Evolutionary conservation across 306 rosid genomes (phyloP), one percentile per base, ranked within the genome.

Genomic region (Sechiopsis laciniata): DNA sequence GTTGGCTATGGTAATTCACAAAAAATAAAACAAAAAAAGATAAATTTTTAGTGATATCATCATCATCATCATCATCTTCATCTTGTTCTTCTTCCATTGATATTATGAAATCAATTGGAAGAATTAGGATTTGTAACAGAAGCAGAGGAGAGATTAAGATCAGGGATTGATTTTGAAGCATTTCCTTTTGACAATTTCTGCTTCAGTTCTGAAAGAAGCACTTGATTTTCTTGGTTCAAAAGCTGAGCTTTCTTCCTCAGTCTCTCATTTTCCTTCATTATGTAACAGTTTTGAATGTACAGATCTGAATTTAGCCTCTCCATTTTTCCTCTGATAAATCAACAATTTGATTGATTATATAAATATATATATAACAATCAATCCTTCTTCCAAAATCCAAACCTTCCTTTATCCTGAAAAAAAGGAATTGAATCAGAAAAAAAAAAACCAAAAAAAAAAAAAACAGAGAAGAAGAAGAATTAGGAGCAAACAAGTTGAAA

Each of bases 231-330:
- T 78, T 95, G 96, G 81, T 95, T 91, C 65, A 95, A 88, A 80
- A 91, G 73, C 78, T 91, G 96, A 1, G 99, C 99, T 58, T 95
- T 95, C 95, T 95, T 95, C 91, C 97, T 89, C 9, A 95, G 83
- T 80, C 83, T 89, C 76, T 95, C 99, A 50, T 95, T 95, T 84
- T 95, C 99, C 60, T 89, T 84, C 97, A 91, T 85, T 85, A 95
- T 95, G 92, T 86, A 88, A 80, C 95, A 89, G 95, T 95, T 95
- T 76, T 95, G 91, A 82, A 95, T 72, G 81, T 86, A 90, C 78
- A 95, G 87, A 86, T 95, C 88, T 60, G 99, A 91, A 95, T 95
- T 95, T 78, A 95, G 78, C 73, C 95, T 88, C 59, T 95, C 99
- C 99, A 95, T 94, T 60, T 20, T 15, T 37, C 45, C 45, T 37